These are phyloP conservation scores for Paulownia fortunei DNA, from an alignment of 257 asterid genomes.

Conservation along the genomic window DNA sequence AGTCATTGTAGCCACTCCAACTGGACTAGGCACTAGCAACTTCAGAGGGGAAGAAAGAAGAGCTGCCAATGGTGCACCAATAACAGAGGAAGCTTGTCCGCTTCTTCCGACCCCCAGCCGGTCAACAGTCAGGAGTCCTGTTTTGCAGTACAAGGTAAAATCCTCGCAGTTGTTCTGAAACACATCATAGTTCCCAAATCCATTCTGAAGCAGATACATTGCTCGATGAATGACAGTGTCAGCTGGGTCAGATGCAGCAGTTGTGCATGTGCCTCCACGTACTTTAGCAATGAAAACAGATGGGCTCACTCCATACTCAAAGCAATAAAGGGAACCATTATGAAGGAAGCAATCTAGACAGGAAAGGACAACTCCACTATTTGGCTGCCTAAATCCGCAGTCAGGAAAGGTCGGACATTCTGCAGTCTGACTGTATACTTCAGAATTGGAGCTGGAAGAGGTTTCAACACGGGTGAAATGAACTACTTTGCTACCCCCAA, in stretches of 20 bases:
- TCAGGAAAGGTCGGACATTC: constrained; percentile 82
- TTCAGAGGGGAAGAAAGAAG: constrained; percentile 76
- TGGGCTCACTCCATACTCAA: constrained; percentile 74
- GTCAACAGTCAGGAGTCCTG: constrained; percentile 76
- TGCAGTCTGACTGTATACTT: constrained; percentile 39
- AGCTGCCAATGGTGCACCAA: constrained; percentile 86
- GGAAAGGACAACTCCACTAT: constrained; percentile 70
- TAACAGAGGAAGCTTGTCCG: constrained; percentile 79
- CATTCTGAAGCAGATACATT: constrained; percentile 79
- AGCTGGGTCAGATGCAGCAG: constrained; percentile 63
- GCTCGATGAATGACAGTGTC: constrained; percentile 70
- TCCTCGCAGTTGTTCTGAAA: constrained; percentile 93
- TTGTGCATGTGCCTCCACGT: constrained; percentile 88
- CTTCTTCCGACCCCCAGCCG: constrained; percentile 79
- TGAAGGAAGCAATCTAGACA: constrained; percentile 83
- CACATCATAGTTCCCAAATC: constrained; percentile 77
- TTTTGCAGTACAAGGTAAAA: constrained; percentile 80
- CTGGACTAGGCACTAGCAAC: constrained; percentile 69
- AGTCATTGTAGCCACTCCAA: constrained; percentile 77
- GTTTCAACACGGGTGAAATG: constrained; percentile 67
- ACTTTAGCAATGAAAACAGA: constrained; percentile 69
- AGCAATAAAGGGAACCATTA: constrained; percentile 64
- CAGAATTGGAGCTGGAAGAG: constrained; percentile 48
- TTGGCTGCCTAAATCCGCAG: constrained; percentile 77
- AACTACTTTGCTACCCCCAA: constrained; percentile 89